Conservation (phyloP, 805 yeast genomes). For the Teunomyces cretensis region DNA sequence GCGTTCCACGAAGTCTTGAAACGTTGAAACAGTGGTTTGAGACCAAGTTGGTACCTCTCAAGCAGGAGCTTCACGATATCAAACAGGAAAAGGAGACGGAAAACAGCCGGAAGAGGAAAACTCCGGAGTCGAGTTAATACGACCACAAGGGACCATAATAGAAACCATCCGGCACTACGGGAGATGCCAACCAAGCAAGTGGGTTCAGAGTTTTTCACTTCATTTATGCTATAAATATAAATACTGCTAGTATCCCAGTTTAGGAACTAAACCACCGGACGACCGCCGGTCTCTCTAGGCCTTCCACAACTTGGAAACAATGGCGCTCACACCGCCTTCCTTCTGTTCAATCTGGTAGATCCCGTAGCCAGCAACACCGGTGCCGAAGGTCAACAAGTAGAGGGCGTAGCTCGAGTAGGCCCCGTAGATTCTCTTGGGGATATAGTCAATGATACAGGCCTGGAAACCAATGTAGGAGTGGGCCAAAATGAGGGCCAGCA, state of each 20-base stretch:
- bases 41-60: neutral
- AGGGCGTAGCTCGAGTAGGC: slow-evolving; percentile 59
- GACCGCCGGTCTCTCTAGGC: slow-evolving; percentile 21
- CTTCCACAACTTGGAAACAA: slow-evolving; percentile 41
- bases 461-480: slow-evolving; percentile 74
- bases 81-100: neutral
- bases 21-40: slow-evolving; percentile 16
- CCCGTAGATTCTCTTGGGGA: slow-evolving; percentile 74
- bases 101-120: slow-evolving; percentile 12
- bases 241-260: neutral
- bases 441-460: slow-evolving; percentile 75
- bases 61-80: neutral
- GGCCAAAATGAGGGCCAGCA: slow-evolving; percentile 54
- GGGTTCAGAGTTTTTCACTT: neutral
- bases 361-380: slow-evolving; percentile 68
- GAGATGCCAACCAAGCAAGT: too few species aligned
- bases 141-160: too few species aligned
- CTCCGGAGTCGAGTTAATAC: slow-evolving; percentile 2
- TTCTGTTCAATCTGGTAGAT: slow-evolving; percentile 65
- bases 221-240: slow-evolving; percentile 6
- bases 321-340: slow-evolving; percentile 61
- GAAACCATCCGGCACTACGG: too few species aligned
- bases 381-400: slow-evolving; percentile 60
- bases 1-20: slow-evolving; percentile 16
- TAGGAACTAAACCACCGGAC: too few species aligned